These are phyloP conservation scores for Kappamyces sp. DNA, from an alignment of 192 early-diverging fungal genomes.

Conservation along the genomic window DNA sequence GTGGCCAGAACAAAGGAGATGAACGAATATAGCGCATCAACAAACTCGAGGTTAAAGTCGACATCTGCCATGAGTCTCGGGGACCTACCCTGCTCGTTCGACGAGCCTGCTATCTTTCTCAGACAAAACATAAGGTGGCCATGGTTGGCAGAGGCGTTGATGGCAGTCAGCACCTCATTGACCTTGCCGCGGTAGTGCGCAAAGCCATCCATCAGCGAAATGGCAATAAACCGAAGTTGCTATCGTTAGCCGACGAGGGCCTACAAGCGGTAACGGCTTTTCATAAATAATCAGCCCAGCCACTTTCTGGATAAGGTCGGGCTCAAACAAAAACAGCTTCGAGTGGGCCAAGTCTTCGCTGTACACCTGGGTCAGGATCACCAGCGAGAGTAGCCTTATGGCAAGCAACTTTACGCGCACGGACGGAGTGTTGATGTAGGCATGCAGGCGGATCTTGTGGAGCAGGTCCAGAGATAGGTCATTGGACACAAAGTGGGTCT, in stretches of 20 bases:
- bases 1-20: constrained; percentile 72
- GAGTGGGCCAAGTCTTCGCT: constrained; percentile 58
- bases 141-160: constrained; percentile 91
- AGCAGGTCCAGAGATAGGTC: too few relatives aligned
- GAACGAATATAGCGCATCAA: constrained; percentile 78
- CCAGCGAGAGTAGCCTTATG: constrained; percentile 5
- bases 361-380: constrained; percentile 41
- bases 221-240: constrained; percentile 71
- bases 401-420: background rate
- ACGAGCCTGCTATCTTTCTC: constrained; percentile 20
- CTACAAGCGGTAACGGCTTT: constrained; percentile 40
- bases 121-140: constrained; percentile 81
- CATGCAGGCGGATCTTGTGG: background rate
- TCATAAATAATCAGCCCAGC: constrained; percentile 67
- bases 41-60: constrained; percentile 58
- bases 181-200: constrained; percentile 70
- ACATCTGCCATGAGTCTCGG: background rate
- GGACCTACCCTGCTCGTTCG: too few relatives aligned
- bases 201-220: constrained; percentile 80
- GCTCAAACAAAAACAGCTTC: constrained; percentile 81
- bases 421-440: background rate
- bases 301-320: constrained; percentile 73
- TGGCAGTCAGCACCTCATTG: constrained; percentile 72
- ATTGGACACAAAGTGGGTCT: too few relatives aligned
- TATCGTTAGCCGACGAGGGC: constrained; percentile 18